Evolutionary conservation across 2,329 filamentous ascomycete genomes (phyloP).

Genomic region (Xylaria sp.): DNA sequence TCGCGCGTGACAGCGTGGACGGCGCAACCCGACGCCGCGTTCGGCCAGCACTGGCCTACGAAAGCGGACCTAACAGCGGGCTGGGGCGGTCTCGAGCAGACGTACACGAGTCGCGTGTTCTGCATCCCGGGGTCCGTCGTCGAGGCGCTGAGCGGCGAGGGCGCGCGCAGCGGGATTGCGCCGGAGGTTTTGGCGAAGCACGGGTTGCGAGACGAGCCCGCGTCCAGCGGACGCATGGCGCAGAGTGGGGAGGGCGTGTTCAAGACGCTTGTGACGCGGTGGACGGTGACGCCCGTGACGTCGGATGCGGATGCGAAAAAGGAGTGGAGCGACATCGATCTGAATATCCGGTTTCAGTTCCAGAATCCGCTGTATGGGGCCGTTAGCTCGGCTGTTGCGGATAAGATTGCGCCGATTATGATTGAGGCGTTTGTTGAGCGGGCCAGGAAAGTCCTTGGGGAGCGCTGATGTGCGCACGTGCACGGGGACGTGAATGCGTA

Average conservation of each 20-base stretch:
- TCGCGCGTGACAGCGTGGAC: constrained; percentile 76
- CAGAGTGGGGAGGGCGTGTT: constrained; percentile 43
- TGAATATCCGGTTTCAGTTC: constrained; percentile 79
- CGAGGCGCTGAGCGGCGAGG: constrained; percentile 67
- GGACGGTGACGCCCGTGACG: constrained; percentile 52
- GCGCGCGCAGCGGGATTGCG: constrained; percentile 41
- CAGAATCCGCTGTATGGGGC: constrained; percentile 81
- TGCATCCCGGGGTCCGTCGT: constrained; percentile 69
- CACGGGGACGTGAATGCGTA: neutral
- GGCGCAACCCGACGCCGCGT: constrained; percentile 30
- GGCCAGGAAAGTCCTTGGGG: constrained; percentile 53
- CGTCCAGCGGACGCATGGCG: constrained; percentile 1
- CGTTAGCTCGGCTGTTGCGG: constrained; percentile 73
- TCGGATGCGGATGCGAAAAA: neutral
- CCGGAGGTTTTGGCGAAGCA: constrained; percentile 30
- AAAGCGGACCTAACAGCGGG: constrained; percentile 77
- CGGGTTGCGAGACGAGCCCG: constrained; percentile 23
- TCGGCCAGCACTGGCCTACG: constrained; percentile 57
- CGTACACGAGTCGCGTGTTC: constrained; percentile 72
- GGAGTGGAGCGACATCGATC: constrained; percentile 63
- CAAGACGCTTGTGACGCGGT: constrained; percentile 63
- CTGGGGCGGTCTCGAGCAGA: constrained; percentile 77
- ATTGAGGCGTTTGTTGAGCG: constrained; percentile 87
- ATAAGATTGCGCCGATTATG: constrained; percentile 82
- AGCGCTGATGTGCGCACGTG: too few species aligned